Evolutionary conservation across 106 monocot species (phyloP).

Genomic region (Ottelia alismoides): DNA sequence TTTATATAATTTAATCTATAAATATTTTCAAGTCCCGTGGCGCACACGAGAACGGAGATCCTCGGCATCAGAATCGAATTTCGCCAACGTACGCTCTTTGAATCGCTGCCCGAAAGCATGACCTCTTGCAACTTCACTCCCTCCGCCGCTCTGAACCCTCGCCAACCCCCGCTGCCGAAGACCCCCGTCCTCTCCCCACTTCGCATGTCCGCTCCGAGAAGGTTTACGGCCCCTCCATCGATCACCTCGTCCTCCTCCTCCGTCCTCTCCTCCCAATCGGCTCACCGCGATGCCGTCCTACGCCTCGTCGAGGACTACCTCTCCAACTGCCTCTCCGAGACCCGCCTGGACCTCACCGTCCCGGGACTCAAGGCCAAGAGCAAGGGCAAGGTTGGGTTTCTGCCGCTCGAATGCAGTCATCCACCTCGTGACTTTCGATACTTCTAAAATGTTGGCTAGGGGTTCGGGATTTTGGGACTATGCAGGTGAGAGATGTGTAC

Average conservation of each 20-base stretch:
- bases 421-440: no score
- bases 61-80: no score
- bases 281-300: slow-evolving; percentile 50
- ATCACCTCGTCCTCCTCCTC: slow-evolving; percentile 1
- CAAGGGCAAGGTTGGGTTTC: slow-evolving; percentile 86
- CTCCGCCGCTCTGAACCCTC: slow-evolving; percentile 4
- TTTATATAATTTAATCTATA: no score
- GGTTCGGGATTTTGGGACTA: no score
- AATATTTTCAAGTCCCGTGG: no score
- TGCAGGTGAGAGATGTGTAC: slow-evolving; percentile 94
- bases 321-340: slow-evolving; percentile 71
- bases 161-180: slow-evolving; percentile 6
- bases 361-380: slow-evolving; percentile 39
- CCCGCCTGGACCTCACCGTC: slow-evolving; percentile 57
- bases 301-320: slow-evolving; percentile 22
- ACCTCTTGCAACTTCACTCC: neutral
- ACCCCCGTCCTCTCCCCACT: slow-evolving; percentile 6
- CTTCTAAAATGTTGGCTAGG: no score
- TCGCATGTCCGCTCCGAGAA: neutral
- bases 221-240: neutral
- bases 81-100: no score
- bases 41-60: no score
- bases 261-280: slow-evolving; percentile 20
- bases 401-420: no score
- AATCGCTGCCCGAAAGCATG: no score